These are phyloP conservation scores for Phyllosticta paracitricarpa DNA, from an alignment of 2,329 filamentous ascomycete species.

Conservation along the genomic window DNA sequence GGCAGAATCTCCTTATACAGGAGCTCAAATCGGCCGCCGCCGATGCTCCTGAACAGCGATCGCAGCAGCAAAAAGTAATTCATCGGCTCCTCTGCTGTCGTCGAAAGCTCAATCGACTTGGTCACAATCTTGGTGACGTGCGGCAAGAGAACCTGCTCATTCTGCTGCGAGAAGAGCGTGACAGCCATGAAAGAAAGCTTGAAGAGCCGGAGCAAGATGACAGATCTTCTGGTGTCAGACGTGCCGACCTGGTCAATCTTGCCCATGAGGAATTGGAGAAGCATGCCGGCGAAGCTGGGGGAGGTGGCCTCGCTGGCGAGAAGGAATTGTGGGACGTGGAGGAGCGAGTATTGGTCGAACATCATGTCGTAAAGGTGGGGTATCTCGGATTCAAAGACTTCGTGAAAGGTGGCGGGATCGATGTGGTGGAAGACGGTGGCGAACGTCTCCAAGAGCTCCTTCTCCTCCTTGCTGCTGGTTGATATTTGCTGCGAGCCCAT, in stretches of 20 bases:
- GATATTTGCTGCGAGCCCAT: conserved; percentile 84
- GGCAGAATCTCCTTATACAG: conserved; percentile 97
- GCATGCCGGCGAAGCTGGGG: conserved; percentile 95
- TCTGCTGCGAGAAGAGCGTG: conserved; percentile 86
- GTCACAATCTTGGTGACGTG: conserved; percentile 97
- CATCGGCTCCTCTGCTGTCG: conserved; percentile 92
- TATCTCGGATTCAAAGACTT: conserved; percentile 96
- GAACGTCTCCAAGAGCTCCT: conserved; percentile 93
- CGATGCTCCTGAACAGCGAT: conserved; percentile 91
- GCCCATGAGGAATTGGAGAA: conserved; percentile 94
- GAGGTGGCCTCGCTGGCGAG: conserved; percentile 97
- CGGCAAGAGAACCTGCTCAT: conserved; percentile 88
- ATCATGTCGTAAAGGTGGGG: conserved; percentile 95
- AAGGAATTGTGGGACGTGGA: conserved; percentile 97
- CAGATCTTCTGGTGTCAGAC: conserved; percentile 82
- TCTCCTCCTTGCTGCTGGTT: conserved; percentile 89
- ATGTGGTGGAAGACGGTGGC: conserved; percentile 98
- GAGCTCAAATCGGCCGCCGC: conserved; percentile 92
- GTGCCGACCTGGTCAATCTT: conserved; percentile 92
- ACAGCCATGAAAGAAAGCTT: conserved; percentile 99
- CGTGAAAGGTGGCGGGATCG: conserved; percentile 94
- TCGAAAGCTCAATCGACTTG: conserved; percentile 91
- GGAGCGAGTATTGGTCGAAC: conserved; percentile 85
- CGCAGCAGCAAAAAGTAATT: conserved; percentile 94
- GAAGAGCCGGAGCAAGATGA: conserved; percentile 85